Base-by-base conservation (phyloP, 164 flowering plant genomes). In the Vitis riparia region DNA sequence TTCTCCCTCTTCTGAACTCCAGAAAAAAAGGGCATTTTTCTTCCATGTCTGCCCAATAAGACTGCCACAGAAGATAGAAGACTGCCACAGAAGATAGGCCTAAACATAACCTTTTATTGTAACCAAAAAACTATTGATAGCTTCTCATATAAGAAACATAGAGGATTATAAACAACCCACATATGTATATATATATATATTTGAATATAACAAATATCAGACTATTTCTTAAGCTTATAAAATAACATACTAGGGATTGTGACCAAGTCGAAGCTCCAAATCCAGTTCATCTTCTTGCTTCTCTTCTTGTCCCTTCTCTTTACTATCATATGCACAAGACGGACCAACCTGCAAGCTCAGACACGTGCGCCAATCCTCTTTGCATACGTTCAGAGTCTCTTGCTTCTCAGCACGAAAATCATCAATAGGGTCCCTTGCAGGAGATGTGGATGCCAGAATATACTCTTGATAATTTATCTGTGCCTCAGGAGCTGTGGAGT, bases 191-290 rank as follows among this genome's bases (percentile, higher is more conserved):
- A 37, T 37, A 37, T 37, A 37, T 37, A 3, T 37, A 37, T 3
- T 37, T 37, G 7, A 37, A 37, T 37, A 37, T 37, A 37, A 37
- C 44, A 37, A 37, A 37, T 37, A 37, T 37, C 7, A 6, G 44
- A 37, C 44, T 37, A 37, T 37, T 37, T 37, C 44, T 37, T 37
- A 37, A 37, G 1, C 44, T 37, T 6, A 37, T 59, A 19, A 16
- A 5, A 59, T 59, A 16, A 13, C 62, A 59, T 59, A 23, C 68
- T 77, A 81, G 0, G 81, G 82, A 77, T 82, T 68, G 64, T 82
- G 80, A 55, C 91, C 87, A 30, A 87, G 82, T 67, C 91, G 79
- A 75, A 87, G 91, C 80, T 87, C 91, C 75, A 87, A 78, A 74
- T 87, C 91, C 19, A 84, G 12, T 55, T 75, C 82, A 14, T 80